phyloP scores from a whole-genome alignment of 2,329 filamentous ascomycete genomes.

The Aspergillus brasiliensis region DNA sequence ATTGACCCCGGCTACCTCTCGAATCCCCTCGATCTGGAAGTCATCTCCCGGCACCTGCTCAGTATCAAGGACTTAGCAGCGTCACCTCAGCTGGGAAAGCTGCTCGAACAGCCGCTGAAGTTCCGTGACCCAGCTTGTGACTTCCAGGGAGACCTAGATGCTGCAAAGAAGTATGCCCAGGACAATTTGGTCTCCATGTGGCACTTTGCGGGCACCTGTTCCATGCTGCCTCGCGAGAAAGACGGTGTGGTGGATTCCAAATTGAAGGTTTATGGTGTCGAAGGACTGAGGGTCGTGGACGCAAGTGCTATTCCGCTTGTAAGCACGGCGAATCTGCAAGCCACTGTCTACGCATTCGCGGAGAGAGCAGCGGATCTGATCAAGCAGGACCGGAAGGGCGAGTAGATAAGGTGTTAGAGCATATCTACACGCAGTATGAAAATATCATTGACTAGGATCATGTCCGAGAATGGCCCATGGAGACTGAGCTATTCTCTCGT shows the following conservation, averaged over 20 bases:
- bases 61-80: conserved; percentile 5
- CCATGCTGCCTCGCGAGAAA: conserved; percentile 11
- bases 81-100: conserved; percentile 8
- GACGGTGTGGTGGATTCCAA: conserved; percentile 10
- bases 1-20: conserved; percentile 10
- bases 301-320: conserved; percentile 12
- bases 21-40: conserved; percentile 10
- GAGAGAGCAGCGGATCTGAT: conserved; percentile 10
- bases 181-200: conserved; percentile 12
- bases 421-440: background rate
- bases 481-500: too few relatives aligned
- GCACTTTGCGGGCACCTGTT: conserved; percentile 12
- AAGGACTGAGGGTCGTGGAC: conserved; percentile 11
- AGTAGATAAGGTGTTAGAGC: conserved; percentile 1
- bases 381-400: conserved; percentile 4
- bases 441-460: too few relatives aligned
- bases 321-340: conserved; percentile 11
- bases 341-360: conserved; percentile 10
- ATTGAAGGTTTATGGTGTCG: conserved; percentile 5
- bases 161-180: conserved; percentile 8
- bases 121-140: conserved; percentile 7
- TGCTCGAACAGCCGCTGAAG: conserved; percentile 22
- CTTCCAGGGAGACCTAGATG: conserved; percentile 11
- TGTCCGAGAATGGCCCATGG: too few relatives aligned
- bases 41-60: conserved; percentile 7